Conservation (phyloP, 169 alveolate species). For the Cryptosporidium felis region DNA sequence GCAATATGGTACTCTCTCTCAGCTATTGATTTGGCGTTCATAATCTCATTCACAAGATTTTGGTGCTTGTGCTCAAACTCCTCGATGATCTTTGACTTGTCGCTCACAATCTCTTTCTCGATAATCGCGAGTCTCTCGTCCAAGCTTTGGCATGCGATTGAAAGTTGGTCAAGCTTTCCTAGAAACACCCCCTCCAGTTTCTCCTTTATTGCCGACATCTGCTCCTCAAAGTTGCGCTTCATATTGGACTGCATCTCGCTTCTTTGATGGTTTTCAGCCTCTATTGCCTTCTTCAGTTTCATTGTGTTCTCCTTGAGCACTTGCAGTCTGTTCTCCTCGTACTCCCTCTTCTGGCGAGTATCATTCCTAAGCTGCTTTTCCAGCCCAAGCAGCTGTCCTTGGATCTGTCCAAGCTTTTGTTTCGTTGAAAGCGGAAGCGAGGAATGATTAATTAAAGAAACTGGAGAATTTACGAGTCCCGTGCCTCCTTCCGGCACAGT, state of each 20-base stretch:
- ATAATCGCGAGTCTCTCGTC: slow-evolving; percentile 42
- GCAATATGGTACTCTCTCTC: slow-evolving; percentile 67
- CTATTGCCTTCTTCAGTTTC: slow-evolving; percentile 56
- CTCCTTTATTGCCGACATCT: slow-evolving; percentile 25
- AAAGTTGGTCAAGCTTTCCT: slow-evolving; percentile 69
- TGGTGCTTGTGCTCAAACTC: slow-evolving; percentile 59
- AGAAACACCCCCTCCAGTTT: slow-evolving; percentile 38
- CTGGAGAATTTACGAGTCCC: slow-evolving; percentile 14
- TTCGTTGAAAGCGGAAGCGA: slow-evolving; percentile 60
- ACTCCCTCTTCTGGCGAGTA: slow-evolving; percentile 69
- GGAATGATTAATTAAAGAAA: slow-evolving; percentile 13
- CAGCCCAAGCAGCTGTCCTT: slow-evolving; percentile 58
- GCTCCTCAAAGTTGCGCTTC: slow-evolving; percentile 50
- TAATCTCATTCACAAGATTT: slow-evolving; percentile 42
- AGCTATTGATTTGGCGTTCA: slow-evolving; percentile 65
- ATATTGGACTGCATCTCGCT: slow-evolving; percentile 14
- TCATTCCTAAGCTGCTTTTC: slow-evolving; percentile 67
- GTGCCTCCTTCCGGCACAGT: neutral
- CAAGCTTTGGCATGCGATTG: slow-evolving; percentile 58
- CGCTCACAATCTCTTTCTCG: slow-evolving; percentile 47
- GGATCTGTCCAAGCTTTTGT: slow-evolving; percentile 65
- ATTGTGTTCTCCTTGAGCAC: slow-evolving; percentile 47
- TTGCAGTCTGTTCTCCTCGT: slow-evolving; percentile 59
- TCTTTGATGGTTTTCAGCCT: slow-evolving; percentile 56
- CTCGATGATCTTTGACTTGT: slow-evolving; percentile 29